These are phyloP conservation scores for Austroboletus festivus DNA, from an alignment of 768 basidiomycete species.

Conservation along the genomic window DNA sequence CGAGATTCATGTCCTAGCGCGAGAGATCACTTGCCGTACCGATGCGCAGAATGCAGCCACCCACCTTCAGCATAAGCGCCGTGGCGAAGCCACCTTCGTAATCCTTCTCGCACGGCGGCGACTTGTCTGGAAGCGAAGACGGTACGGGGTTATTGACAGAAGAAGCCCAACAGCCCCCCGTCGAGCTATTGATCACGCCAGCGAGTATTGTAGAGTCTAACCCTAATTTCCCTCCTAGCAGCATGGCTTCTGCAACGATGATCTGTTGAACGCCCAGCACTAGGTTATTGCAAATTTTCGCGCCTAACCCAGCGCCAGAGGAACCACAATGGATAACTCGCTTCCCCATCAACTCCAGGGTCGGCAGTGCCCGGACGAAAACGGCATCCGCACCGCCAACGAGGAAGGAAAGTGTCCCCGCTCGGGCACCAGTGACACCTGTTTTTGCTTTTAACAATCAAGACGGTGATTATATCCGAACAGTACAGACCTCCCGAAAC, in stretches of 20 bases:
- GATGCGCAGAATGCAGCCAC: slow-evolving; percentile 1
- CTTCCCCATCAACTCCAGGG: slow-evolving; percentile 72
- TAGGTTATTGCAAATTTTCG: slow-evolving; percentile 90
- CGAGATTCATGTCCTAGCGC: slow-evolving; percentile 79
- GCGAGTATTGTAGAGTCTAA: slow-evolving; percentile 74
- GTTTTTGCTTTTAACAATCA: slow-evolving; percentile 6
- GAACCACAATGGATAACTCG: slow-evolving; percentile 81
- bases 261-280: slow-evolving; percentile 78
- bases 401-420: slow-evolving; percentile 87
- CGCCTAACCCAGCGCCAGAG: slow-evolving; percentile 77
- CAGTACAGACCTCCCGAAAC: slow-evolving; percentile 78
- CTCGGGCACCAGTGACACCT: slow-evolving; percentile 86
- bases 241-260: slow-evolving; percentile 86
- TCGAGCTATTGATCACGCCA: slow-evolving; percentile 81
- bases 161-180: slow-evolving; percentile 80
- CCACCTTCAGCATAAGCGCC: slow-evolving; percentile 77
- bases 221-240: slow-evolving; percentile 80
- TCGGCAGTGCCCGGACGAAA: slow-evolving; percentile 55
- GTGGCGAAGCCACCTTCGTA: slow-evolving; percentile 89
- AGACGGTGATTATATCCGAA: background rate
- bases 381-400: slow-evolving; percentile 71
- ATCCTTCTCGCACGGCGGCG: slow-evolving; percentile 77
- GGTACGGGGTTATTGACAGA: slow-evolving; percentile 88
- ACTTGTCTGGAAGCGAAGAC: slow-evolving; percentile 61
- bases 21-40: slow-evolving; percentile 6